Evolutionary conservation across 2,329 filamentous ascomycete species (phyloP).

Genomic region (Aspergillus viridinutans): DNA sequence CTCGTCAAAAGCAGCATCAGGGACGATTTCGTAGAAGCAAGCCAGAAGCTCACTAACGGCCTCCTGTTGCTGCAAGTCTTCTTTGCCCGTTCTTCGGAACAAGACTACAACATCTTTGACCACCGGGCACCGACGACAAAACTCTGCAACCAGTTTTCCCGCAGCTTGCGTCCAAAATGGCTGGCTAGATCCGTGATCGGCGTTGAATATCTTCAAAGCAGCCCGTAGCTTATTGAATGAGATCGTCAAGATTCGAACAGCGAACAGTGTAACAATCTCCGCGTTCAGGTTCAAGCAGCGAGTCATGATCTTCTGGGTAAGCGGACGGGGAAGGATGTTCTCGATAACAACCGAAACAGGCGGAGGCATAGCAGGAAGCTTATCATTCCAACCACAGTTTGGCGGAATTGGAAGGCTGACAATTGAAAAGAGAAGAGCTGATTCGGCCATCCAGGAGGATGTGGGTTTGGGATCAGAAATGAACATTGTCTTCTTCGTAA

Average conservation of each 20-base stretch:
- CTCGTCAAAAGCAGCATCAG: slow-evolving; percentile 72
- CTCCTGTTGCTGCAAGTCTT: slow-evolving; percentile 71
- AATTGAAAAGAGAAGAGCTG: slow-evolving; percentile 78
- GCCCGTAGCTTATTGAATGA: slow-evolving; percentile 72
- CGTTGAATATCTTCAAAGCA: slow-evolving; percentile 59
- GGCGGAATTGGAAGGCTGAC: slow-evolving; percentile 70
- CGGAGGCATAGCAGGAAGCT: slow-evolving; percentile 66
- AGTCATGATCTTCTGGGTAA: slow-evolving; percentile 73
- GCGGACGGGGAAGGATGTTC: slow-evolving; percentile 76
- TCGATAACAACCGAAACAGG: slow-evolving; percentile 76
- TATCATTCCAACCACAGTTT: slow-evolving; percentile 64
- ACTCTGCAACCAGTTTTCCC: slow-evolving; percentile 65
- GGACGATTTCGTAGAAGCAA: slow-evolving; percentile 80
- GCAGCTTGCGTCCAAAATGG: slow-evolving; percentile 66
- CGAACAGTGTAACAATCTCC: slow-evolving; percentile 78
- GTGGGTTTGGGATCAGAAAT: slow-evolving; percentile 88
- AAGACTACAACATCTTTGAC: slow-evolving; percentile 75
- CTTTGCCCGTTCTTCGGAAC: slow-evolving; percentile 65
- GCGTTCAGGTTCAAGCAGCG: slow-evolving; percentile 75
- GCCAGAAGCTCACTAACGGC: slow-evolving; percentile 72
- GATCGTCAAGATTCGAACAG: slow-evolving; percentile 70
- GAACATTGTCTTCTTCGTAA: slow-evolving; percentile 72
- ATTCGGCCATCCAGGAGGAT: slow-evolving; percentile 91
- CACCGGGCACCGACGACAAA: slow-evolving; percentile 71
- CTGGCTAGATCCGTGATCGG: slow-evolving; percentile 42